A percentile compares a stretch with the other conserved stretches of the same genome.
Evolutionary conservation across 1,139 yeast species (phyloP).

Genomic region (Ogataea hybrid): DNA sequence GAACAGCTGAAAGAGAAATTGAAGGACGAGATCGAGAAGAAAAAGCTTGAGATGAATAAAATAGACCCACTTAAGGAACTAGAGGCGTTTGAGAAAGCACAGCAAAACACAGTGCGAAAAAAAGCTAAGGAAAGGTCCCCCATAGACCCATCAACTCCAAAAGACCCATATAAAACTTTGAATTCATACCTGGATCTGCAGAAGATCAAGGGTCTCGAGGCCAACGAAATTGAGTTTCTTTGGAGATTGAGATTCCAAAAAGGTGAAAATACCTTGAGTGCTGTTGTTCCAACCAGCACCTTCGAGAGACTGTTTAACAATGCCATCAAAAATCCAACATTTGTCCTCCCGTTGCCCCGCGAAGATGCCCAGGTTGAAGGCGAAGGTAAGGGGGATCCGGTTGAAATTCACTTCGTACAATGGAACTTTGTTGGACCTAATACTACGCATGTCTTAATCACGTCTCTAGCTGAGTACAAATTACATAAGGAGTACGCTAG

Average conservation of each 20-base stretch:
- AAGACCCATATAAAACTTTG: conserved; percentile 66
- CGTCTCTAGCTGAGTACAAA: conserved; percentile 90
- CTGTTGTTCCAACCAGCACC: conserved; percentile 54
- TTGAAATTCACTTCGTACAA: conserved; percentile 90
- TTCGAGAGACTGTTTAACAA: conserved; percentile 60
- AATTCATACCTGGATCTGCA: conserved; percentile 68
- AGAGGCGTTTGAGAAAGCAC: conserved; percentile 52
- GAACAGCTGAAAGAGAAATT: conserved; percentile 63
- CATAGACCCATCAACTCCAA: conserved; percentile 43
- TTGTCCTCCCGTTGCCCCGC: conserved; percentile 66
- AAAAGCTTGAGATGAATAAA: conserved; percentile 54
- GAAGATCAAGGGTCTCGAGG: conserved; percentile 55
- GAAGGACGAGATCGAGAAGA: conserved; percentile 57
- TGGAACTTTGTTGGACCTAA: conserved; percentile 88
- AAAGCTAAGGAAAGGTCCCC: conserved; percentile 41
- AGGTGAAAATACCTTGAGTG: conserved; percentile 61
- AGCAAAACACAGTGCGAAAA: conserved; percentile 30
- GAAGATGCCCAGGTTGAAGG: conserved; percentile 31
- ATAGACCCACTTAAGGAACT: conserved; percentile 72
- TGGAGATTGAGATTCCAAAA: conserved; percentile 87
- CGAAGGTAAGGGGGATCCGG: conserved; percentile 39
- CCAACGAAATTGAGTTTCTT: conserved; percentile 69
- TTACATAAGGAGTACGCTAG: conserved; percentile 88
- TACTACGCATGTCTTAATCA: conserved; percentile 87
- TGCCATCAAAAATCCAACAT: conserved; percentile 75